A percentile compares a stretch with the other conserved stretches of the same genome.
phyloP scores from a whole-genome alignment of 202 grass and related monocot genomes.

The Setaria italica region DNA sequence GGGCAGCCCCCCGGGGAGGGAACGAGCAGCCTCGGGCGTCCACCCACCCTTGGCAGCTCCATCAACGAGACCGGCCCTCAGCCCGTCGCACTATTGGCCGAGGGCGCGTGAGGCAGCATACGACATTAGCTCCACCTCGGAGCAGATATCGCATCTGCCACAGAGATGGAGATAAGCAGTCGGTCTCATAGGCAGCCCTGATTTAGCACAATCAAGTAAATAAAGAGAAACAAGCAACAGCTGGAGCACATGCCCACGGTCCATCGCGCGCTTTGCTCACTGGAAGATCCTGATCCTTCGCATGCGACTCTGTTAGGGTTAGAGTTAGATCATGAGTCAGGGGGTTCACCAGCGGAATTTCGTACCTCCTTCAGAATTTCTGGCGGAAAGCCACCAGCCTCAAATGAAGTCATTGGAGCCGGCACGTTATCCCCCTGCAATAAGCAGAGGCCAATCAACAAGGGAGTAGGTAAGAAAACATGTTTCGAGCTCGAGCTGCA shows the following conservation, averaged over 20 bases:
- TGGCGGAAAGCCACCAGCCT: conserved; percentile 65
- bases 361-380: conserved; percentile 97
- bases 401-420: conserved; percentile 72
- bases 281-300: conserved; percentile 32
- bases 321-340: conserved; percentile 44
- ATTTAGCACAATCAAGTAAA: conserved; percentile 55
- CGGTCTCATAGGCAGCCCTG: conserved; percentile 44
- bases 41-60: conserved; percentile 70
- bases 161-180: conserved; percentile 77
- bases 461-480: conserved; percentile 28
- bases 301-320: conserved; percentile 45
- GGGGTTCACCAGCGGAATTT: conserved; percentile 23
- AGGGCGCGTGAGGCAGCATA: conserved; percentile 64
- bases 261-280: background rate
- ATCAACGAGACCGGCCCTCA: conserved; percentile 60
- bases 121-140: conserved; percentile 97
- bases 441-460: conserved; percentile 24
- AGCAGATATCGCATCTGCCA: conserved; percentile 99
- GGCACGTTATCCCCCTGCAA: conserved; percentile 86
- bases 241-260: conserved; percentile 12
- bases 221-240: conserved; percentile 43
- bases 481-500: conserved; percentile 14
- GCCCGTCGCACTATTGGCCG: conserved; percentile 57
- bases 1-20: conserved; percentile 46
- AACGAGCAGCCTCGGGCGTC: conserved; percentile 53